These are phyloP conservation scores for Ramaria rubella DNA, from an alignment of 768 basidiomycete genomes.

Conservation along the genomic window DNA sequence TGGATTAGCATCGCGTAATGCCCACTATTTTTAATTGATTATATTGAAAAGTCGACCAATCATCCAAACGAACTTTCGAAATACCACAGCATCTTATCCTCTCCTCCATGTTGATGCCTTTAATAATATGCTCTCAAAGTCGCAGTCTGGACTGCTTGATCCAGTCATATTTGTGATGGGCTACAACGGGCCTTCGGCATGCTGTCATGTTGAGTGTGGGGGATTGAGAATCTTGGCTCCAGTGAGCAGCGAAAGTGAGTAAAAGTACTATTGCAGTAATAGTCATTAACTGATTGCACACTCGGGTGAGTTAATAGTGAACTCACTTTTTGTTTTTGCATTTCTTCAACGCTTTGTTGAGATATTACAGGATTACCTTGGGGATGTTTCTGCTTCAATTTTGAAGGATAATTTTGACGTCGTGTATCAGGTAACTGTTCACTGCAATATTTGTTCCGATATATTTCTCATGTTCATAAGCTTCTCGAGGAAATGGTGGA, in stretches of 20 bases:
- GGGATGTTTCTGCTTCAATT: conserved; percentile 68
- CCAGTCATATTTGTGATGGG: conserved; percentile 65
- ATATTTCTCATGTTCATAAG: conserved; percentile 32
- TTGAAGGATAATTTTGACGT: conserved; percentile 91
- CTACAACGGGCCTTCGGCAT: conserved; percentile 54
- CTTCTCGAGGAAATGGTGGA: conserved; percentile 94
- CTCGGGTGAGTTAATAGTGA: conserved; percentile 44
- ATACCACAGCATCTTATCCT: conserved; percentile 69
- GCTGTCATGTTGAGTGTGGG: conserved; percentile 74
- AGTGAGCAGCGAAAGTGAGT: conserved; percentile 76
- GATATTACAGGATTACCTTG: conserved; percentile 82
- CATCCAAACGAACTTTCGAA: conserved; percentile 86
- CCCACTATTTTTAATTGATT: neutral
- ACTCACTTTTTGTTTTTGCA: conserved; percentile 84
- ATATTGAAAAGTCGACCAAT: conserved; percentile 46
- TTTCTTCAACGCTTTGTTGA: conserved; percentile 83
- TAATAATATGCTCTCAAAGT: conserved; percentile 62
- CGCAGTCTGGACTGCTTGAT: conserved; percentile 20
- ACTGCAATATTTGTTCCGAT: neutral
- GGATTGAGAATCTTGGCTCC: conserved; percentile 77
- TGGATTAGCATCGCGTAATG: conserved; percentile 12
- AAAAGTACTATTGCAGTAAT: neutral
- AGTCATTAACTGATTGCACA: neutral
- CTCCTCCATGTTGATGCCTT: conserved; percentile 81
- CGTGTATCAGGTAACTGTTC: conserved; percentile 72